A percentile compares a stretch with the other conserved stretches of the same genome.
Evolutionary conservation across 495 filamentous ascomycete species (phyloP).

Genomic region (Hamigera avellanea): DNA sequence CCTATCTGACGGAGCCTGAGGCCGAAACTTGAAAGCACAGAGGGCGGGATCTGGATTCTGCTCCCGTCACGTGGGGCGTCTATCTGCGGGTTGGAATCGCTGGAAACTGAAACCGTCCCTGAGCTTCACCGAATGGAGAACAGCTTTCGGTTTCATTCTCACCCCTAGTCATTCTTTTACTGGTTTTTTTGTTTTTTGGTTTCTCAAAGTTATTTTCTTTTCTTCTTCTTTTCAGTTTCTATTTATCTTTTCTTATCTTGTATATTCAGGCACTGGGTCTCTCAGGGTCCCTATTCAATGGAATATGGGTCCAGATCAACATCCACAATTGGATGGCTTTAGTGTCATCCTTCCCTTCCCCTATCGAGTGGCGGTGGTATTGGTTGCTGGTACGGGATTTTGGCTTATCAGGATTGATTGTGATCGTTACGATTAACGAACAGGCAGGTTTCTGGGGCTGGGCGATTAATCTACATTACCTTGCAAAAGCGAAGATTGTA

Average conservation of each 20-base stretch:
- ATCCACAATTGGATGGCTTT: constrained; percentile 73
- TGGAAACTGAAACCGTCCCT: constrained; percentile 14
- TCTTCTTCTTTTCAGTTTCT: constrained; percentile 3
- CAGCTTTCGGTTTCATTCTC: constrained; percentile 11
- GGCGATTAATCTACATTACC: constrained; percentile 76
- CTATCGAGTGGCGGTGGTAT: constrained; percentile 65
- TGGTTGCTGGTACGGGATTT: constrained; percentile 55
- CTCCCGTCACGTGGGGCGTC: no score
- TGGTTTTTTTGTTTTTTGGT: constrained; percentile 5
- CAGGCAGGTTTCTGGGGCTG: constrained; percentile 76
- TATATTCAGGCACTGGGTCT: constrained; percentile 2
- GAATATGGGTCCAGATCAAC: constrained; percentile 72
- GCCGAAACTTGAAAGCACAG: no score
- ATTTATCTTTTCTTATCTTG: constrained; percentile 4
- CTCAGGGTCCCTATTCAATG: constrained; percentile 23
- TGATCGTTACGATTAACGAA: background rate
- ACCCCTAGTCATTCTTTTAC: constrained; percentile 29
- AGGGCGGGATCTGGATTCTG: no score
- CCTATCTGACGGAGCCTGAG: no score
- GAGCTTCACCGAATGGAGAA: constrained; percentile 7
- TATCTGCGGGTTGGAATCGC: no score
- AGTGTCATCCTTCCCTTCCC: constrained; percentile 77
- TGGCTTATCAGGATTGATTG: constrained; percentile 2
- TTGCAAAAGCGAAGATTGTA: constrained; percentile 61
- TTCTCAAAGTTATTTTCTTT: background rate